A percentile compares a stretch with the other conserved stretches of the same genome.
phyloP scores from a whole-genome alignment of 257 asterid species.

The Nicotiana tomentosiformis region DNA sequence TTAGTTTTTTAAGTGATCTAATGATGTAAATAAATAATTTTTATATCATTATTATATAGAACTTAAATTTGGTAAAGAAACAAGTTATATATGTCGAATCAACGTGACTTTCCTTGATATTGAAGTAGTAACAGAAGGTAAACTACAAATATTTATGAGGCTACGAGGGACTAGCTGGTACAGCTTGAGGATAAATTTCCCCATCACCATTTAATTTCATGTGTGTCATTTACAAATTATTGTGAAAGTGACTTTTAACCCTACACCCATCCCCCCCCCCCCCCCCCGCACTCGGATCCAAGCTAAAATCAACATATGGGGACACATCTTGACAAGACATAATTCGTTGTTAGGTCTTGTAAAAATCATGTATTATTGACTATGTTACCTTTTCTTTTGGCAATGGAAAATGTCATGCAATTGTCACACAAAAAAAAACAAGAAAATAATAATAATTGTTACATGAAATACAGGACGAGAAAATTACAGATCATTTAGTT shows the following conservation, averaged over 20 bases:
- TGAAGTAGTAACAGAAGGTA: not conserved
- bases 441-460: not conserved
- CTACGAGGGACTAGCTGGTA: not conserved
- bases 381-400: not conserved
- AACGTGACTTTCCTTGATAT: not conserved
- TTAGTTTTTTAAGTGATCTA: too few relatives aligned
- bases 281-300: not conserved
- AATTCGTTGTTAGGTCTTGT: not conserved
- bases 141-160: conserved; percentile 7
- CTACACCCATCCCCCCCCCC: not conserved
- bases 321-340: not conserved
- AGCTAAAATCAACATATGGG: not conserved
- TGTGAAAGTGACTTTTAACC: not conserved
- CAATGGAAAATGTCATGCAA: not conserved
- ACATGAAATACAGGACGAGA: not conserved
- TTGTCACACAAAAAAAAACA: too few relatives aligned
- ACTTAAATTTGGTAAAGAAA: too few relatives aligned
- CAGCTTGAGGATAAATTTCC: conserved; percentile 13
- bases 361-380: not conserved
- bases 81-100: not conserved
- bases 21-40: too few relatives aligned
- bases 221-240: not conserved
- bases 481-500: not conserved
- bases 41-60: too few relatives aligned
- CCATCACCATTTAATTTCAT: conserved; percentile 16